A percentile compares a stretch with the other conserved stretches of the same genome.
Conservation (phyloP, 1,284 basidiomycete genomes). For the Puccinia novopanici region DNA sequence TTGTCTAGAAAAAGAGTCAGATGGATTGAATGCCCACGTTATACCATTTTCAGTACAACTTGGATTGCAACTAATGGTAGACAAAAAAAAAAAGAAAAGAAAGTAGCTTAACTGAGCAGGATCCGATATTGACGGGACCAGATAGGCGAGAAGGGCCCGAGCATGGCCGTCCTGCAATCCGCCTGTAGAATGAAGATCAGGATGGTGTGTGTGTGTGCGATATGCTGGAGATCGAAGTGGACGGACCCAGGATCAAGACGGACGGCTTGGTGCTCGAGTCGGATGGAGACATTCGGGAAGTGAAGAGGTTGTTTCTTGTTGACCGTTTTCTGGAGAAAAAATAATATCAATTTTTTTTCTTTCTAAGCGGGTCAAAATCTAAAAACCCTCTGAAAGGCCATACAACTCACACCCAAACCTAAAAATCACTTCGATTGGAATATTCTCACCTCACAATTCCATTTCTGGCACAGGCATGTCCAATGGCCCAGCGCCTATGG, state of each 20-base stretch:
- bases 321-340: neutral
- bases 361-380: no score
- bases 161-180: slow-evolving; percentile 51
- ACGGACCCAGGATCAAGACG: slow-evolving; percentile 14
- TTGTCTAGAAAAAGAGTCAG: slow-evolving; percentile 3
- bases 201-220: neutral
- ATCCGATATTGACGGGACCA: slow-evolving; percentile 39
- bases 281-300: slow-evolving; percentile 18
- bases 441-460: no score
- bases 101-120: slow-evolving; percentile 37
- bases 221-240: neutral
- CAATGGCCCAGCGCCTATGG: no score
- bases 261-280: slow-evolving; percentile 13
- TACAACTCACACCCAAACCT: no score
- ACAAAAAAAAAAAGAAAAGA: slow-evolving; percentile 11
- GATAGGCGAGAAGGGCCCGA: slow-evolving; percentile 40
- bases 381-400: no score
- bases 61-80: neutral
- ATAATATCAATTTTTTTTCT: no score
- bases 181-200: slow-evolving; percentile 24
- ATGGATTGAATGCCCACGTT: neutral
- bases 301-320: neutral
- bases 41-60: neutral
- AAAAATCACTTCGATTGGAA: no score
- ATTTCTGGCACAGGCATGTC: no score